These are phyloP conservation scores for Cystobasidiaceae sp. DNA, from an alignment of 1,284 basidiomycete genomes.

Conservation along the genomic window DNA sequence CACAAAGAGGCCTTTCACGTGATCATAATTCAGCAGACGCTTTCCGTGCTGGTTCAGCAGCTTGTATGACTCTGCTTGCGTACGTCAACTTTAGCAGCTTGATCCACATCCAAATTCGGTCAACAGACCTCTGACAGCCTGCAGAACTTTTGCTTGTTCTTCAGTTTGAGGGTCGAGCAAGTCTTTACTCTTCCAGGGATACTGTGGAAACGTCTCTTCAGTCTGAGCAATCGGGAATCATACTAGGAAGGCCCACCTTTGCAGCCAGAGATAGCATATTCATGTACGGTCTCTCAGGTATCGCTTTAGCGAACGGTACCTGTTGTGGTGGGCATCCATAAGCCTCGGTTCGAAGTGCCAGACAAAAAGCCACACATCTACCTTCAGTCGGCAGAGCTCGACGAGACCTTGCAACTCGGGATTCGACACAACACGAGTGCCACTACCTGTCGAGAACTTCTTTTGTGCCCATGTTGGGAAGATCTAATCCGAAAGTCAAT, in stretches of 20 bases:
- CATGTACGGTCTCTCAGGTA: constrained; percentile 24
- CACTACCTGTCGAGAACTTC: background rate
- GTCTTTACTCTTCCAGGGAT: constrained; percentile 21
- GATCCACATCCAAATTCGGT: too few relatives aligned
- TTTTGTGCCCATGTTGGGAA: constrained; percentile 18
- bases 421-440: background rate
- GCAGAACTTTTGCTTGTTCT: constrained; percentile 16
- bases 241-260: constrained; percentile 8
- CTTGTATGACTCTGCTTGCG: constrained; percentile 7
- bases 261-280: constrained; percentile 21
- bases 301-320: constrained; percentile 13
- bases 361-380: background rate
- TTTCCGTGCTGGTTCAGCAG: constrained; percentile 28
- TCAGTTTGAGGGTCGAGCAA: constrained; percentile 11
- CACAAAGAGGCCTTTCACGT: constrained; percentile 10
- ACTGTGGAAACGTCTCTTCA: constrained; percentile 2
- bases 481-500: background rate
- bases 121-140: constrained; percentile 16
- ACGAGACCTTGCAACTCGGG: constrained; percentile 5
- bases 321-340: too few relatives aligned
- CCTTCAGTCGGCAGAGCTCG: constrained; percentile 20
- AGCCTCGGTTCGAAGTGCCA: too few relatives aligned
- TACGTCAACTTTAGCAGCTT: background rate
- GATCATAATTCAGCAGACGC: background rate
- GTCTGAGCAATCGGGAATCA: too few relatives aligned